A percentile compares a stretch with the other conserved stretches of the same genome.
phyloP scores from a whole-genome alignment of 305 asterid genomes.

The Withania somnifera region DNA sequence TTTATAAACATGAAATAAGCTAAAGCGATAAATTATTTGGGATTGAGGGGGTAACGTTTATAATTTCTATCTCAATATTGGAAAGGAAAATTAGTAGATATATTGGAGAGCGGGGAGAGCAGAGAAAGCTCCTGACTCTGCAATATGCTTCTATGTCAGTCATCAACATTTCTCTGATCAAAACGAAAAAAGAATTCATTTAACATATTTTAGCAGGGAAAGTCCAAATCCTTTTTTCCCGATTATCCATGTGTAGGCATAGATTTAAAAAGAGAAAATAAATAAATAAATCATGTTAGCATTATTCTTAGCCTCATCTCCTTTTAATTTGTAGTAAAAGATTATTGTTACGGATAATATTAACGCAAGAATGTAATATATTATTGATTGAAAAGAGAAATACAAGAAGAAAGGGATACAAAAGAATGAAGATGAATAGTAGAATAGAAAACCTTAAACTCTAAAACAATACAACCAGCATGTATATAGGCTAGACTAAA shows the following conservation, averaged over 20 bases:
- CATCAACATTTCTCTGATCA: neutral
- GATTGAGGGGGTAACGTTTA: too few relatives aligned
- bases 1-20: too few relatives aligned
- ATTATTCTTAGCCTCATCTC: neutral
- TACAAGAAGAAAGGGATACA: too few relatives aligned
- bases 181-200: neutral
- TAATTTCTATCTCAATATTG: neutral
- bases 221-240: neutral
- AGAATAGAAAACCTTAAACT: too few relatives aligned
- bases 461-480: too few relatives aligned
- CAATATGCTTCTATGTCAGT: neutral
- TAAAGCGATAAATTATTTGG: too few relatives aligned
- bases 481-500: too few relatives aligned
- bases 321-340: neutral
- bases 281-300: neutral
- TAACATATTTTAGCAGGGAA: neutral
- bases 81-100: conserved; percentile 4
- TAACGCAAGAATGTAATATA: too few relatives aligned
- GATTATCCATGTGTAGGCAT: neutral
- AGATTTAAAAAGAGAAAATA: neutral
- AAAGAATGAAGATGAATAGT: too few relatives aligned
- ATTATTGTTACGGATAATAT: neutral
- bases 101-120: neutral
- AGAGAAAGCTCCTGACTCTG: neutral
- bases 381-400: too few relatives aligned